Evolutionary conservation across 2,329 filamentous ascomycete species (phyloP).

Genomic region (Aspergillus cejpii): DNA sequence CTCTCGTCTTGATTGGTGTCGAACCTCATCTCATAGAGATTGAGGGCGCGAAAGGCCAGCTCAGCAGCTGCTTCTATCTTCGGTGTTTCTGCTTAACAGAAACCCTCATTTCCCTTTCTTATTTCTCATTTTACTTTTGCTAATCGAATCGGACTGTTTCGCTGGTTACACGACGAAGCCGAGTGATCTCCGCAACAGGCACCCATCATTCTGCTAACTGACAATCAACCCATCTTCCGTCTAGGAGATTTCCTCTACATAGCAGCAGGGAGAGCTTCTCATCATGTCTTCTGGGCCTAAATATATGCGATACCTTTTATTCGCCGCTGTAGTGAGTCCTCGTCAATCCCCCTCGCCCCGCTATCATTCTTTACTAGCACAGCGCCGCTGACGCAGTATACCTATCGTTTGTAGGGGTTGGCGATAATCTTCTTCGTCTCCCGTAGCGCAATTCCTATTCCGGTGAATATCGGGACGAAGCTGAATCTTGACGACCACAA

Average conservation of each 20-base stretch:
- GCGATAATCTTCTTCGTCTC: slow-evolving; percentile 78
- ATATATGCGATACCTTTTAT: slow-evolving; percentile 60
- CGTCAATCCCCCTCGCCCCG: slow-evolving; percentile 5
- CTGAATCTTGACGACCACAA: slow-evolving; percentile 20
- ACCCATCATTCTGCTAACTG: background rate
- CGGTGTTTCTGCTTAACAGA: slow-evolving; percentile 15
- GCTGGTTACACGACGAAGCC: background rate
- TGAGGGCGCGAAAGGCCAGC: background rate
- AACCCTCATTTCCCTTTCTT: background rate
- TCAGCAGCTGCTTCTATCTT: slow-evolving; percentile 3
- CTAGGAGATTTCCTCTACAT: background rate
- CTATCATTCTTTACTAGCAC: background rate
- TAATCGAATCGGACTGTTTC: background rate
- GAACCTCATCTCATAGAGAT: background rate
- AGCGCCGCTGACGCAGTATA: background rate
- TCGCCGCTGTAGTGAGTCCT: slow-evolving; percentile 71
- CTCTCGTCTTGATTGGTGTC: background rate
- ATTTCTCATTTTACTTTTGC: background rate
- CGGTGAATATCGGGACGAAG: slow-evolving; percentile 22
- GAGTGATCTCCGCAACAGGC: background rate
- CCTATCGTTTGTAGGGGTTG: slow-evolving; percentile 45
- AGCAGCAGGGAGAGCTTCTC: background rate
- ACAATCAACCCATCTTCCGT: background rate
- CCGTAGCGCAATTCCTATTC: slow-evolving; percentile 47
- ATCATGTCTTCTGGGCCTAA: slow-evolving; percentile 34